phyloP scores from a whole-genome alignment of 2,329 filamentous ascomycete species.

The Gaeumannomyces sp. region DNA sequence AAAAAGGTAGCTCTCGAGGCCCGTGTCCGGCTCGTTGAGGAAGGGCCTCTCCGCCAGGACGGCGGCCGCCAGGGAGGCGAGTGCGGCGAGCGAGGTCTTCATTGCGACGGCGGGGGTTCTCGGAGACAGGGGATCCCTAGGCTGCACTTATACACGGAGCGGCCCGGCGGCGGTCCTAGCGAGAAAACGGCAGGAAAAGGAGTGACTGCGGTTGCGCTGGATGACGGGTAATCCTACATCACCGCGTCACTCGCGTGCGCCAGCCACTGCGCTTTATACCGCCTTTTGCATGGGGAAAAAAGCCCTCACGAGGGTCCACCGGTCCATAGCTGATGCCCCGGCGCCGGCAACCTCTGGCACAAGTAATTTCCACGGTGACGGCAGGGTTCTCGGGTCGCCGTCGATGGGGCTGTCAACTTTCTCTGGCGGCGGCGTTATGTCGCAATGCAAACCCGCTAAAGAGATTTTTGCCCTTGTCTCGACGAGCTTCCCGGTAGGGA shows the following conservation, averaged over 20 bases:
- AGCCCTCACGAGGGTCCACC: no score
- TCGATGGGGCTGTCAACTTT: no score
- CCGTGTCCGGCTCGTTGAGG: conserved; percentile 31
- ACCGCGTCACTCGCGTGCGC: no score
- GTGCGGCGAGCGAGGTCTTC: not conserved
- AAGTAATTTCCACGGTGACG: no score
- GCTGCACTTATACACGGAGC: not conserved
- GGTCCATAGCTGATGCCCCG: no score
- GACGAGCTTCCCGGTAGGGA: not conserved
- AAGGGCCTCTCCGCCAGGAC: conserved; percentile 25
- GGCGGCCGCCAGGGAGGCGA: conserved; percentile 17
- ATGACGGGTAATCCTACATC: not conserved
- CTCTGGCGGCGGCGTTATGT: no score
- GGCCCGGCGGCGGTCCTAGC: not conserved
- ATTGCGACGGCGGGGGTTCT: not conserved
- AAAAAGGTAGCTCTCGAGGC: conserved; percentile 23
- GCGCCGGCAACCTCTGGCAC: no score
- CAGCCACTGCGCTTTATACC: not conserved
- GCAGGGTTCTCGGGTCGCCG: no score
- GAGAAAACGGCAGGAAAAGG: not conserved
- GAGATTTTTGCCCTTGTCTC: not conserved
- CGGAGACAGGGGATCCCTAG: not conserved
- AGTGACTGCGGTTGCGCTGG: not conserved
- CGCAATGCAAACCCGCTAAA: no score
- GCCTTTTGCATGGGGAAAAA: not conserved